Percentiles rank a stretch among this genome's conserved stretches.
These are phyloP conservation scores for Helicostylum pulchrum DNA, from an alignment of 192 early-diverging fungal genomes.

Conservation along the genomic window DNA sequence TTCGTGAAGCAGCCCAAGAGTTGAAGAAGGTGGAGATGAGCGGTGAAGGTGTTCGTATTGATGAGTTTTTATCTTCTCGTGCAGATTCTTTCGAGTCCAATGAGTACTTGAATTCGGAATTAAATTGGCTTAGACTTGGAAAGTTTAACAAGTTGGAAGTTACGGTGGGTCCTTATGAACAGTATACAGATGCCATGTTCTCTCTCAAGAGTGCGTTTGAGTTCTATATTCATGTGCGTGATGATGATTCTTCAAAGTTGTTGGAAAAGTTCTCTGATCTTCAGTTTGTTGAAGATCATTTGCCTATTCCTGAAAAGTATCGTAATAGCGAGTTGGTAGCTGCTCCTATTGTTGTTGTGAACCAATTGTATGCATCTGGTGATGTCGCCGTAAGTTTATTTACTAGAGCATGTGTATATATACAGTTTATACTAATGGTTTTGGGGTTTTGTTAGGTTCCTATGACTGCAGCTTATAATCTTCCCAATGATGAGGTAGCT, in stretches of 20 bases:
- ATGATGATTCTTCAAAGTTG: slow-evolving; percentile 51
- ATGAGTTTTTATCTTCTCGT: slow-evolving; percentile 54
- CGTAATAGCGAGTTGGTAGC: slow-evolving; percentile 58
- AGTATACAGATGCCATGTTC: slow-evolving; percentile 67
- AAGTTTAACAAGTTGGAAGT: slow-evolving; percentile 62
- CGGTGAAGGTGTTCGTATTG: slow-evolving; percentile 29
- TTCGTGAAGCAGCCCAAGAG: slow-evolving; percentile 55
- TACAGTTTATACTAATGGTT: no score
- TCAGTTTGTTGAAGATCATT: slow-evolving; percentile 60
- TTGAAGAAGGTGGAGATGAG: slow-evolving; percentile 34
- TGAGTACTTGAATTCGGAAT: slow-evolving; percentile 62
- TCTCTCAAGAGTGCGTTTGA: slow-evolving; percentile 67
- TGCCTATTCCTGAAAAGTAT: slow-evolving; percentile 66
- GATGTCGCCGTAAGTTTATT: slow-evolving; percentile 51
- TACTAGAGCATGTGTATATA: neutral
- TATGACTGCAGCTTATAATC: slow-evolving; percentile 74
- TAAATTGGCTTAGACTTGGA: slow-evolving; percentile 66
- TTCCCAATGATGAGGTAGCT: slow-evolving; percentile 75
- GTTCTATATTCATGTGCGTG: slow-evolving; percentile 64
- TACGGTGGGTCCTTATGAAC: slow-evolving; percentile 71
- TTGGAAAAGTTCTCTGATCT: slow-evolving; percentile 65
- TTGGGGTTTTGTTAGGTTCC: slow-evolving; percentile 46
- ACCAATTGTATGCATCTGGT: slow-evolving; percentile 69
- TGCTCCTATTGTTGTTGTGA: slow-evolving; percentile 71
- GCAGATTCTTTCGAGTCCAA: slow-evolving; percentile 58